phyloP scores from a whole-genome alignment of 768 basidiomycete species.

The Mycena leptocephala region DNA sequence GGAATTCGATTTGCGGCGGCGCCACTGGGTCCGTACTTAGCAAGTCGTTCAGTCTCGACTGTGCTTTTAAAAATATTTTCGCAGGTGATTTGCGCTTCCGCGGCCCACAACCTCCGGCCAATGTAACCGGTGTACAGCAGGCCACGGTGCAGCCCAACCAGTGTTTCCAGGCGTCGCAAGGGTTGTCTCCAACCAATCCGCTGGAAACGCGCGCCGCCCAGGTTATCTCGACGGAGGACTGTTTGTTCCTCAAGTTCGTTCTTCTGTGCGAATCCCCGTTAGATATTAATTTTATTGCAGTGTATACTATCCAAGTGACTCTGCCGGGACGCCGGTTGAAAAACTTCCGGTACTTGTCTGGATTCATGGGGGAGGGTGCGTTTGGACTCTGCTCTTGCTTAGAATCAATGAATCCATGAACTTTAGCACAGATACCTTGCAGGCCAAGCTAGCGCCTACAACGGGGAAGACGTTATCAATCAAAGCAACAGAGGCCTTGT shows the following conservation, averaged over 20 bases:
- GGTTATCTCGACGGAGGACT: conserved; percentile 49
- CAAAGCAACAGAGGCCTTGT: conserved; percentile 53
- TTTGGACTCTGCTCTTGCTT: not conserved
- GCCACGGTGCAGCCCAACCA: conserved; percentile 47
- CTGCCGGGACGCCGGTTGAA: conserved; percentile 32
- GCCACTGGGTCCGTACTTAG: conserved; percentile 56
- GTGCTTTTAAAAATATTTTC: not conserved
- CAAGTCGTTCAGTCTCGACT: no score
- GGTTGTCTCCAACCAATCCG: not conserved
- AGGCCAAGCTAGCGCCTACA: conserved; percentile 38
- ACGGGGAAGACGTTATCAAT: conserved; percentile 54
- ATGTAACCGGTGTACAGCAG: conserved; percentile 45
- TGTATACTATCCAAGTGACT: conserved; percentile 53
- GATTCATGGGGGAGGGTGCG: conserved; percentile 57
- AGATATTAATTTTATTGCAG: conserved; percentile 36
- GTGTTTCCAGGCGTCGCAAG: conserved; percentile 48
- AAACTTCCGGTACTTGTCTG: conserved; percentile 59
- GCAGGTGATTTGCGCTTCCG: conserved; percentile 52
- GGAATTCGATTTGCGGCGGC: conserved; percentile 68
- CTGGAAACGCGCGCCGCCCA: not conserved
- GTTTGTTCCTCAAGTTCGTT: conserved; percentile 57
- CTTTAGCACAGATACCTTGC: not conserved
- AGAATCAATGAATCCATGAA: not conserved
- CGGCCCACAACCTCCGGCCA: conserved; percentile 48
- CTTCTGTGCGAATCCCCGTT: not conserved